Base-by-base conservation (phyloP, 2,329 filamentous ascomycete species). In the Cladophialophora carrionii region DNA sequence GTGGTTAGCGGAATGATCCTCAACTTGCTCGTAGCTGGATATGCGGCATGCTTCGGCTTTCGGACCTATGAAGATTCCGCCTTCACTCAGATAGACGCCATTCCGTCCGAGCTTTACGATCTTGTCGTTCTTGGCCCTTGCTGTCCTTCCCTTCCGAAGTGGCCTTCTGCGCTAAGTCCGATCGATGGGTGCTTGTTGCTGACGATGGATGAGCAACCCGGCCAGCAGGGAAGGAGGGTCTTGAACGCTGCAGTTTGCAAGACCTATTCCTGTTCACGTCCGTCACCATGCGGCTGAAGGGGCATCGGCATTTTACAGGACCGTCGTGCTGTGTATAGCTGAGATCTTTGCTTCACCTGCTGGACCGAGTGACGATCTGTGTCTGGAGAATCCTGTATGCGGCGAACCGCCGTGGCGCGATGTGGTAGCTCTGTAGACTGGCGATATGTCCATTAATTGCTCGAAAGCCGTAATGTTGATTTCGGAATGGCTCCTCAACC, bases 401-500 rank as follows among this genome's bases (percentile, higher is more conserved):
- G 14, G 17, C 37, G 37, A 43, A 43, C 37, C 37, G 2, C 17
- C 37, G n/a, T 43, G 17, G 8, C 14, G 17, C n/a, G n/a, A 17
- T n/a, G 5, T n/a, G 5, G 37, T 20, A 43, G 37, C 37, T 43
- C 7, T 8, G 17, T n/a, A 43, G n/a, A n/a, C 1, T n/a, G 37
- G 14, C 8, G 17, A 20, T 14, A 43, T 43, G 5, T 17, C 37
- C 37, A 43, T 29, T 6, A 29, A 29, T 29, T 3, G 26, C 3
- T 29, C 26, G 6, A 29, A 29, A 29, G 6, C 26, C 26, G 6
- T 8, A 2, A 17, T n/a, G 37, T 43, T 43, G 26, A 29, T 17
- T 17, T 43, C n/a, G 37, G 5, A 43, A 7, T n/a, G 17, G 37
- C 17, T 7, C 20, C 53, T 81, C 77, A 88, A 68, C 86, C 86